Evolutionary conservation across 345 rosid species (phyloP), one percentile per base, ranked within the genome.

Genomic region (Cardamine resedifolia): DNA sequence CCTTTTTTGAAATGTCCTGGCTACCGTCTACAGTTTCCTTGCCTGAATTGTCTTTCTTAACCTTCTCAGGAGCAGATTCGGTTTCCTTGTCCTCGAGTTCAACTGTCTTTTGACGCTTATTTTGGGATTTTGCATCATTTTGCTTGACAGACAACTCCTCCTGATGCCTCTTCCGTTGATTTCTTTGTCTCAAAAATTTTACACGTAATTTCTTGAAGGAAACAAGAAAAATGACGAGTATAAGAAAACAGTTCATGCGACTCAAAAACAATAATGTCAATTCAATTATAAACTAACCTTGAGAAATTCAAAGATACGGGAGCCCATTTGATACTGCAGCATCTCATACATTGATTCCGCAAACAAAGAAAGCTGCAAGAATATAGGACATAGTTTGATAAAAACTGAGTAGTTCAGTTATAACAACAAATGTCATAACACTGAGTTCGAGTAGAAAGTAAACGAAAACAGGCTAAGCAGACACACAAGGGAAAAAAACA

Each of bases 321-420:
- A 86, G 59, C 98, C 97, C 97, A 92, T 96, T 85, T 92, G 92
- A 81, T 87, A 81, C 78, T 96, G 97, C 63, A 96, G 91, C 98
- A 88, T 88, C 83, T 96, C 99, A 78, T 83, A 86, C 20, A 96
- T 79, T 9, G 91, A 75, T 80, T 96, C 98, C 3, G 96, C 97
- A 86, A 96, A 96, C 81, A 95, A 73, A 16, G 99, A 90, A 66
- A 95, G 81, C 98, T 94, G 88, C 84, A 81, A 67, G 69, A 65
- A 66, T 63, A 65, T 24, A 71, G 61, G 38, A 50, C 56, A 70
- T 14, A 58, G 53, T 56, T 26, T 39, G 23, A 63, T 58, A 24
- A 70, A 10, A 55, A 45, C 33, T 23, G 39, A 41, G 56, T 68
- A 14, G 57, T 47, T 51, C 70, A 33, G 70, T 30, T 45, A 36